A percentile compares a stretch with the other conserved stretches of the same genome.
Evolutionary conservation across 495 filamentous ascomycete species (phyloP).

Genomic region (Cudoniella acicularis): DNA sequence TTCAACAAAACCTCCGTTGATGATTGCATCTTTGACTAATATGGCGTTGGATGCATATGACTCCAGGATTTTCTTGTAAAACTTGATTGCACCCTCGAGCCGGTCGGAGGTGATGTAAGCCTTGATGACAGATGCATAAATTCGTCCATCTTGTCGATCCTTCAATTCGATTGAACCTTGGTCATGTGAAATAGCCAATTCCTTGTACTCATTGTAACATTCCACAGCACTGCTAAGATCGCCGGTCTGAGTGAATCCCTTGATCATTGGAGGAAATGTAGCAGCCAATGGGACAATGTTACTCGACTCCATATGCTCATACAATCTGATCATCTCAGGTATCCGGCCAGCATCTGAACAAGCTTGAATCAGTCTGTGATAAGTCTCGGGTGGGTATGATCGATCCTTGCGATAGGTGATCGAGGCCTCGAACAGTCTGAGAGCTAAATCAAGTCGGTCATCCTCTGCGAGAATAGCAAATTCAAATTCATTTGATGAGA

Average conservation of each 20-base stretch:
- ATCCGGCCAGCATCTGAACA: conserved; percentile 76
- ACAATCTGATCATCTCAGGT: conserved; percentile 83
- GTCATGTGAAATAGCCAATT: conserved; percentile 75
- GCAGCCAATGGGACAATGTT: conserved; percentile 68
- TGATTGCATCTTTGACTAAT: conserved; percentile 61
- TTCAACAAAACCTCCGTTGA: conserved; percentile 70
- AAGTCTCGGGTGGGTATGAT: conserved; percentile 68
- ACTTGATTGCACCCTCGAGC: conserved; percentile 71
- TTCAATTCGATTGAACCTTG: conserved; percentile 65
- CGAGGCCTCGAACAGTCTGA: conserved; percentile 79
- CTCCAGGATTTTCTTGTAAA: conserved; percentile 71
- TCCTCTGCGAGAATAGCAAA: conserved; percentile 79
- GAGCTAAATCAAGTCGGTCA: conserved; percentile 74
- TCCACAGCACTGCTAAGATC: conserved; percentile 89
- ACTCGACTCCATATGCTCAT: conserved; percentile 81
- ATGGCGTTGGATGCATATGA: conserved; percentile 52
- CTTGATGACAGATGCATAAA: conserved; percentile 85
- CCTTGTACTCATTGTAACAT: conserved; percentile 90
- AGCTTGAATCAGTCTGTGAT: conserved; percentile 75
- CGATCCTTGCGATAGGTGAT: conserved; percentile 46
- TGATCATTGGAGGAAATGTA: conserved; percentile 89
- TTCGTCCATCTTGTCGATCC: conserved; percentile 71
- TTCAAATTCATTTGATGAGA: conserved; percentile 81
- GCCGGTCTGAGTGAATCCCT: conserved; percentile 74
- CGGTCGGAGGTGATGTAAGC: conserved; percentile 81